A percentile compares a stretch with the other conserved stretches of the same genome.
Conservation (phyloP, 805 yeast species). For the Sugiyamaella chiloensis region DNA sequence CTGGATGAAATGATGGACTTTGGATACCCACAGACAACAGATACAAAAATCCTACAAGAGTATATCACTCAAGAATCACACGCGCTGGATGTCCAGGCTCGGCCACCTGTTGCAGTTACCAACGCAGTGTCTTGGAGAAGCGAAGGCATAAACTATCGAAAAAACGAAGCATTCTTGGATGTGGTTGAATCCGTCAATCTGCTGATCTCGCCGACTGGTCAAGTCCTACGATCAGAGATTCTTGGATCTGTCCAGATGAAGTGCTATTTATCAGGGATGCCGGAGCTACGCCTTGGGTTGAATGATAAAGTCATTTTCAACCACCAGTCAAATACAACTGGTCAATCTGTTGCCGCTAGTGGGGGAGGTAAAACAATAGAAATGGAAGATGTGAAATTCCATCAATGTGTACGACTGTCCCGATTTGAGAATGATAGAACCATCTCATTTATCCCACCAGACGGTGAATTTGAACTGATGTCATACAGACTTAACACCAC, state of each 20-base stretch:
- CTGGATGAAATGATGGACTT: constrained; percentile 86
- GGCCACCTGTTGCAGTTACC: constrained; percentile 73
- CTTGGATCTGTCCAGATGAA: constrained; percentile 70
- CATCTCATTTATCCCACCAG: constrained; percentile 84
- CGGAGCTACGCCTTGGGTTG: constrained; percentile 69
- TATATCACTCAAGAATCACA: constrained; percentile 62
- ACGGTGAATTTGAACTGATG: constrained; percentile 74
- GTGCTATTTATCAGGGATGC: constrained; percentile 88
- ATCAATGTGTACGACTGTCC: constrained; percentile 80
- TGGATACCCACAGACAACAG: constrained; percentile 84
- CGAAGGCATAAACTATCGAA: constrained; percentile 81
- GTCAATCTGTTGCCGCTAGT: constrained; percentile 28
- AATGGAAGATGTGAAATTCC: constrained; percentile 72
- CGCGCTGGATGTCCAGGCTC: constrained; percentile 34
- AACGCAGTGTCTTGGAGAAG: constrained; percentile 88
- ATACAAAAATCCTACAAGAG: constrained; percentile 71
- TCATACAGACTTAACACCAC: constrained; percentile 41
- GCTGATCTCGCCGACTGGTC: constrained; percentile 58
- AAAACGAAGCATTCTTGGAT: constrained; percentile 87
- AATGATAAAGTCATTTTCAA: constrained; percentile 41
- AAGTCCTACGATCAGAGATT: constrained; percentile 63
- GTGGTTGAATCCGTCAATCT: constrained; percentile 73
- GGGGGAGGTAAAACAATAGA: constrained; percentile 31
- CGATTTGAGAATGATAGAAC: constrained; percentile 55
- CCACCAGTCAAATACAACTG: constrained; percentile 28